phyloP scores from a whole-genome alignment of 345 rosid species.

The Heritiera fomes region DNA sequence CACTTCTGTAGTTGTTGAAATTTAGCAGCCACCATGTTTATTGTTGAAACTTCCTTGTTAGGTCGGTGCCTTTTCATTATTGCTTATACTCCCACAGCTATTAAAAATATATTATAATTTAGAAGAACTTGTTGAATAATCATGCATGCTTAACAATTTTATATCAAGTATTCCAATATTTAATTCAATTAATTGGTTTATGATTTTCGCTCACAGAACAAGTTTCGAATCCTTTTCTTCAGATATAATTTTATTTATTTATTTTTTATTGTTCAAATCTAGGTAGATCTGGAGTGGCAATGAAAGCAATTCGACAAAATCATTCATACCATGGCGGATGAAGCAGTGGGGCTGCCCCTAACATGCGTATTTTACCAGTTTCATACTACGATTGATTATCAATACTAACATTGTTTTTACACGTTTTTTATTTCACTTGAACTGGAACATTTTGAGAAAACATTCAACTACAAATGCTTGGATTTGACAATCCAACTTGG shows the following conservation, averaged over 20 bases:
- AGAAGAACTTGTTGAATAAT: neutral
- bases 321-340: neutral
- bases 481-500: constrained; percentile 4
- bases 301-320: neutral
- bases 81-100: neutral
- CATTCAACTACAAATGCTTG: neutral
- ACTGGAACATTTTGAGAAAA: no score
- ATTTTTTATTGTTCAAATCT: neutral
- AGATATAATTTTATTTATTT: no score
- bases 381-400: no score
- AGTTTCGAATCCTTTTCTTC: no score
- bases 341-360: neutral
- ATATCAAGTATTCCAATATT: no score
- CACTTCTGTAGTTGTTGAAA: neutral
- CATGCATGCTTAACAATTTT: neutral
- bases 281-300: neutral
- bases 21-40: neutral
- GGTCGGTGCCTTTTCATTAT: neutral
- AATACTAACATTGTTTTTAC: no score
- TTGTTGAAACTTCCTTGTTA: neutral
- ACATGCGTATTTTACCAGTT: neutral
- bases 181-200: no score
- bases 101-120: neutral
- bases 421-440: no score
- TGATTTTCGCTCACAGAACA: no score